These are phyloP conservation scores for Centaurea solstitialis DNA, from an alignment of 129 eudicot genomes.

Conservation along the genomic window DNA sequence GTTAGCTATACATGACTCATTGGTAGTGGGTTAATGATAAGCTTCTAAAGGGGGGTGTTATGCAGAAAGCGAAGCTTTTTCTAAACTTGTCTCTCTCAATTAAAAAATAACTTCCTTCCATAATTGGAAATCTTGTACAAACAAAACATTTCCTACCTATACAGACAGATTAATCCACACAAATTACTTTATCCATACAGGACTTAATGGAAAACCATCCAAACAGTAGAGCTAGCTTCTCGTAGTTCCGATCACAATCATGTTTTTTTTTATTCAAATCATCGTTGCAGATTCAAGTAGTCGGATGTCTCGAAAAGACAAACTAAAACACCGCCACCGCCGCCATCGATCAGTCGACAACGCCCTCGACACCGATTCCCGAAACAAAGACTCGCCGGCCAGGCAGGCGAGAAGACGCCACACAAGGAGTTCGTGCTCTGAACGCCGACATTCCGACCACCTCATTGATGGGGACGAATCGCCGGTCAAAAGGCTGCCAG, in stretches of 20 bases:
- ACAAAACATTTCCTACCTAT: too few species aligned
- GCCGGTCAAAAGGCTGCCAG: slow-evolving; percentile 15
- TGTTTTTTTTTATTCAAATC: background rate
- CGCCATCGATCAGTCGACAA: slow-evolving; percentile 38
- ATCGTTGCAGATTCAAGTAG: slow-evolving; percentile 29
- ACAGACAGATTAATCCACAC: too few species aligned
- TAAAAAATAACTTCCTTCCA: too few species aligned
- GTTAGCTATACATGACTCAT: too few species aligned
- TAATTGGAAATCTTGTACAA: too few species aligned
- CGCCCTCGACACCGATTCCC: slow-evolving; percentile 19
- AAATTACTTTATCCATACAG: too few species aligned
- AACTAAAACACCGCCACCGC: slow-evolving; percentile 20
- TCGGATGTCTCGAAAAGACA: slow-evolving; percentile 23
- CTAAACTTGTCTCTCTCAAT: too few species aligned
- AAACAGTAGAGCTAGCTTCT: background rate
- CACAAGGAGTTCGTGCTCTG: slow-evolving; percentile 21
- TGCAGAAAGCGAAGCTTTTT: too few species aligned
- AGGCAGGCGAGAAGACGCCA: slow-evolving; percentile 44
- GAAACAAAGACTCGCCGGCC: background rate
- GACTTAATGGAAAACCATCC: too few species aligned
- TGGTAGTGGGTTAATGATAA: too few species aligned
- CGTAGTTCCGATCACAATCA: background rate
- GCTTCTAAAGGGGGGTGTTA: too few species aligned
- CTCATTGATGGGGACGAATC: slow-evolving; percentile 10
- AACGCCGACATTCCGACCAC: slow-evolving; percentile 24